phyloP scores from a whole-genome alignment of 1,139 yeast genomes.

The Debaryomyces fabryi region DNA sequence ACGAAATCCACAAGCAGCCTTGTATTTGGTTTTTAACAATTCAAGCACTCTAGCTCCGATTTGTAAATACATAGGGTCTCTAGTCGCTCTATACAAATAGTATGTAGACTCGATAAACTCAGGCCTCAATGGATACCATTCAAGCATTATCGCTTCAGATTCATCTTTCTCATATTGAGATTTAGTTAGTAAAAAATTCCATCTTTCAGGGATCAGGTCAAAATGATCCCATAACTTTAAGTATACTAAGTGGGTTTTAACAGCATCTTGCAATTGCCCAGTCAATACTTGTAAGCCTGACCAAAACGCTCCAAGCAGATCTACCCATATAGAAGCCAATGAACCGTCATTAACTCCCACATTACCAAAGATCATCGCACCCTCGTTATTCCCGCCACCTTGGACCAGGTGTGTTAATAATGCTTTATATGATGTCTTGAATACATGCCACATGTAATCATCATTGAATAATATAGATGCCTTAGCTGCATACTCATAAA shows the following conservation, averaged over 20 bases:
- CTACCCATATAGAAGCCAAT: slow-evolving; percentile 69
- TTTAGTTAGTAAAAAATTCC: slow-evolving; percentile 48
- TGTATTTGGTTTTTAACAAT: slow-evolving; percentile 55
- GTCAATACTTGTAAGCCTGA: slow-evolving; percentile 81
- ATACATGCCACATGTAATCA: slow-evolving; percentile 57
- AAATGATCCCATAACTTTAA: slow-evolving; percentile 79
- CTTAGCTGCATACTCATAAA: slow-evolving; percentile 86
- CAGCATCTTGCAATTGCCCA: slow-evolving; percentile 74
- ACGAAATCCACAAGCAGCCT: slow-evolving; percentile 76
- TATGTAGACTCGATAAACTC: slow-evolving; percentile 90
- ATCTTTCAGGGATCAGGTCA: slow-evolving; percentile 86
- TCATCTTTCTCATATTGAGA: slow-evolving; percentile 12
- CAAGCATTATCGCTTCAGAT: slow-evolving; percentile 52
- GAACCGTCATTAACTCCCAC: slow-evolving; percentile 57
- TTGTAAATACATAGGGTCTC: slow-evolving; percentile 79
- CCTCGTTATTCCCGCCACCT: slow-evolving; percentile 41
- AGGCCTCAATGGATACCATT: slow-evolving; percentile 93
- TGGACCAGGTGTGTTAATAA: slow-evolving; percentile 50
- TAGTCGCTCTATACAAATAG: slow-evolving; percentile 79
- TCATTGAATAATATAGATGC: slow-evolving; percentile 75
- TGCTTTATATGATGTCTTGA: slow-evolving; percentile 61
- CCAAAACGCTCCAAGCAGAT: slow-evolving; percentile 84
- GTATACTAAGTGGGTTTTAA: slow-evolving; percentile 62
- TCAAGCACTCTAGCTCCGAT: slow-evolving; percentile 68
- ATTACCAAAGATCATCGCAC: slow-evolving; percentile 62